Evolutionary conservation across 1,139 yeast species (phyloP), one percentile per base, ranked within the genome.

Genomic region (Lodderomyces jiufengensis): DNA sequence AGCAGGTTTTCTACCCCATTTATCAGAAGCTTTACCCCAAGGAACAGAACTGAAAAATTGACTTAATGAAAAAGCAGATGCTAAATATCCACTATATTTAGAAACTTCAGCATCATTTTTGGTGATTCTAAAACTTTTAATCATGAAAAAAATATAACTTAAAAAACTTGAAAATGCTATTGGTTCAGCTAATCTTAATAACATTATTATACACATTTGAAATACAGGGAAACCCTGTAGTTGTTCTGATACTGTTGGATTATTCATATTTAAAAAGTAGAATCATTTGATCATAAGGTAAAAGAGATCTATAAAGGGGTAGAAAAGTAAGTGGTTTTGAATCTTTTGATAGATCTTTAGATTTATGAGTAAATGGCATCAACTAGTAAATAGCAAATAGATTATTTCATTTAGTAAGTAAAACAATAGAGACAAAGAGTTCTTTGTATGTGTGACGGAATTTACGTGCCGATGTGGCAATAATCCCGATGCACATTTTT

Each of bases 121-220:
- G 2, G 77, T 71, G 21, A 76, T 61, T 5, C 73, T 69, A 46
- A 78, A 77, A 42, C 75, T 78, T 48, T 76, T 57, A 24, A 80
- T 77, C 80, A 79, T 76, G 54, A 76, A 79, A 52, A 74, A 79
- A 18, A 79, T 69, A 50, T 79, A 80, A 3, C 85, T 84, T 52
- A 79, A 78, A 24, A 77, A 51, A 3, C 83, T 77, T 2, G 84
- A 76, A 58, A 78, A 78, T 2, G 84, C 74, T 24, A 80, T 65
- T 1, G 85, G 84, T 49, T 79, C 85, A 8, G 78, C 66, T 34
- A 78, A 64, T 35, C 84, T 58, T 41, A 76, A 68, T 12, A 68
- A 43, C 27, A 73, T 63, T 2, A 66, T 42, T 29, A 74, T 70
- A 11, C 59, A 43, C 54, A 78, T 59, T 51, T 78, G 84, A 49